A percentile compares a stretch with the other conserved stretches of the same genome.
Evolutionary conservation across 2,329 filamentous ascomycete species (phyloP).

Genomic region (Epichloe uncinata): DNA sequence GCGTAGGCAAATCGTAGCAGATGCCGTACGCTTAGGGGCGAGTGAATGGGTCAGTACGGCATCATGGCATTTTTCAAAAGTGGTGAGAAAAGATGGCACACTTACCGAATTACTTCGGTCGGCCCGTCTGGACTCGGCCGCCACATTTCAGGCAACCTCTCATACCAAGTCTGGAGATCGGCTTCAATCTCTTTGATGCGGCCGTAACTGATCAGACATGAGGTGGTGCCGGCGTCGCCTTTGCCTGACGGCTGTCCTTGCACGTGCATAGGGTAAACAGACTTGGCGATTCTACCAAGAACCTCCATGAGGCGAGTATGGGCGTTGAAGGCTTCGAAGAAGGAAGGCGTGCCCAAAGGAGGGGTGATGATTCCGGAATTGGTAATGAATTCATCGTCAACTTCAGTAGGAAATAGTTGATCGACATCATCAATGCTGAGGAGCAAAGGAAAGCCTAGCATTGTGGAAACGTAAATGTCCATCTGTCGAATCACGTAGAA

Average conservation of each 20-base stretch:
- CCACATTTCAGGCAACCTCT: conserved; percentile 58
- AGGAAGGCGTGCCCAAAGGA: conserved; percentile 41
- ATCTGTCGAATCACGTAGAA: conserved; percentile 59
- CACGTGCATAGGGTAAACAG: conserved; percentile 51
- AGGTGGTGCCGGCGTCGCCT: conserved; percentile 29
- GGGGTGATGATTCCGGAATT: conserved; percentile 40
- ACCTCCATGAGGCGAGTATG: conserved; percentile 51
- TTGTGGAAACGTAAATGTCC: conserved; percentile 56
- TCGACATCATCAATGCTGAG: conserved; percentile 53
- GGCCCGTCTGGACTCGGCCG: conserved; percentile 67
- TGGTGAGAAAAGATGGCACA: conserved; percentile 2
- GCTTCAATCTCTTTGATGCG: conserved; percentile 52
- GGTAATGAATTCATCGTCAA: conserved; percentile 57
- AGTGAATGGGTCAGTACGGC: neutral
- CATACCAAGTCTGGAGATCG: conserved; percentile 50
- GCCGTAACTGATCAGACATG: conserved; percentile 49
- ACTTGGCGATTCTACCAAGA: conserved; percentile 49
- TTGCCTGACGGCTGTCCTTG: conserved; percentile 32
- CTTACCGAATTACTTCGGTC: conserved; percentile 63
- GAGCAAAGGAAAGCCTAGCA: conserved; percentile 52
- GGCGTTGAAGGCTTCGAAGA: conserved; percentile 53
- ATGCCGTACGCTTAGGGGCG: conserved; percentile 47
- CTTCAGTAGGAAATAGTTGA: conserved; percentile 48
- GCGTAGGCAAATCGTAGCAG: conserved; percentile 68
- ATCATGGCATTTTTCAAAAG: neutral